phyloP scores from a whole-genome alignment of 1,284 basidiomycete genomes.

The Cutaneotrichosporon sp. region DNA sequence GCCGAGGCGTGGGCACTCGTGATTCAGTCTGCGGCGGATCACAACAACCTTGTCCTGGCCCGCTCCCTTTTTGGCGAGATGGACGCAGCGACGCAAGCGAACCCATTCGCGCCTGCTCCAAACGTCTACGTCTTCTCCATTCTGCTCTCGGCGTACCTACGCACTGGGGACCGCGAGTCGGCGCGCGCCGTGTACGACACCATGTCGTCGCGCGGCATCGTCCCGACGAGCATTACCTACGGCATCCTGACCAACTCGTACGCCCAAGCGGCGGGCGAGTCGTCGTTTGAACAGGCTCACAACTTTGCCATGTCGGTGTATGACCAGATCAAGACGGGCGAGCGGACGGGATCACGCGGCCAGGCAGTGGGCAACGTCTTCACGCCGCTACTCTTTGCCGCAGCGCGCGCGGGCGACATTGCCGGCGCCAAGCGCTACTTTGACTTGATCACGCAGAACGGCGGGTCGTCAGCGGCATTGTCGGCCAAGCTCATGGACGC shows the following conservation, averaged over 20 bases:
- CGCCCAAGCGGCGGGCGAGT: conserved; percentile 18
- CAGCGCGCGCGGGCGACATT: conserved; percentile 23
- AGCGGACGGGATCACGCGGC: conserved; percentile 19
- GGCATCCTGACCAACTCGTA: conserved; percentile 60
- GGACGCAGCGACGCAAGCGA: conserved; percentile 49
- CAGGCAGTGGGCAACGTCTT: conserved; percentile 32
- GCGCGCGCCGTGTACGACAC: conserved; percentile 69
- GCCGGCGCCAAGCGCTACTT: conserved; percentile 58
- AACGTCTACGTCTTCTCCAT: conserved; percentile 68
- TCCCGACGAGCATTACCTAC: conserved; percentile 68
- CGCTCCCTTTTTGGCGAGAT: conserved; percentile 64
- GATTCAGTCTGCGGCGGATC: conserved; percentile 78
- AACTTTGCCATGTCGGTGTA: conserved; percentile 36
- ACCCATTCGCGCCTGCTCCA: conserved; percentile 26
- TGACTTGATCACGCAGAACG: conserved; percentile 8
- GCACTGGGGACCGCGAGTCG: conserved; percentile 53
- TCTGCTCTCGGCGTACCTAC: conserved; percentile 73
- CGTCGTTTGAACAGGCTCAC: conserved; percentile 33
- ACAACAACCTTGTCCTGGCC: conserved; percentile 63
- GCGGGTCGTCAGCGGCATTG: conserved; percentile 15
- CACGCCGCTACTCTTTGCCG: conserved; percentile 33
- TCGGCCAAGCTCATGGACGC: conserved; percentile 66
- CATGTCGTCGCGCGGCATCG: conserved; percentile 64
- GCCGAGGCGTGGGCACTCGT: conserved; percentile 67
- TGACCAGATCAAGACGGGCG: conserved; percentile 14